Base-by-base conservation (phyloP, 768 basidiomycete species). In the Xerocomus potaroensis region DNA sequence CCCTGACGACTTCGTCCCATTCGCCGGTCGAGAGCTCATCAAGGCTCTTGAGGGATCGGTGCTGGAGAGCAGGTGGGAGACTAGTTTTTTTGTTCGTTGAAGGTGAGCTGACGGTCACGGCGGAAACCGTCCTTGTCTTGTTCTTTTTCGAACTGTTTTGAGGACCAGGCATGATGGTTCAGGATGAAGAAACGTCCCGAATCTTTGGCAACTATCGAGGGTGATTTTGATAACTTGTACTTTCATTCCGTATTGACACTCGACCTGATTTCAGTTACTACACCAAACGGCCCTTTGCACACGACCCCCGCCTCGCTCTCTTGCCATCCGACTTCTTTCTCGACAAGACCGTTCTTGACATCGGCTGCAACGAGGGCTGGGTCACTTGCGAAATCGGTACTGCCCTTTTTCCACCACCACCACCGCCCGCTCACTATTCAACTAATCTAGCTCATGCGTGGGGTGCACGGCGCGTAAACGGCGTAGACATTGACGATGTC, bases 291-390 rank as follows among this genome's bases (percentile, higher is more conserved):
- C 82, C 80, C 0, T 72, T 69, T 18, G 57, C 72, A 1, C 66
- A 66, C 27, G 88, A 93, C 61, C 74, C 78, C 0, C 78, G 92
- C 14, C 73, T 95, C 2, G 70, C 74, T 1, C 66, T 83, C 15
- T 67, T 95, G 2, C 82, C 83, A 0, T 32, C 63, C 4, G 54
- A 64, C 1, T 68, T 85, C 27, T 82, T 92, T 55, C 22, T 48
- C 3, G 75, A 65, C 12, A 77, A 78, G 48, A 69, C 72, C 38
- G 83, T 93, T 3, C 73, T 95, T 10, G 91, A 95, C 64, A 68
- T 94, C 0, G 91, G 91, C 1, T 90, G 88, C 61, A 95, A 94
- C 62, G 83, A 89, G 58, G 91, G 91, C 8, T 80, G 77, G 75
- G 82, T 94, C 29, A 84, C 87, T 1, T 85, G 85, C 60, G 88